Conservation (phyloP, 2,329 filamentous ascomycete species). For the Cercospora sesami region DNA sequence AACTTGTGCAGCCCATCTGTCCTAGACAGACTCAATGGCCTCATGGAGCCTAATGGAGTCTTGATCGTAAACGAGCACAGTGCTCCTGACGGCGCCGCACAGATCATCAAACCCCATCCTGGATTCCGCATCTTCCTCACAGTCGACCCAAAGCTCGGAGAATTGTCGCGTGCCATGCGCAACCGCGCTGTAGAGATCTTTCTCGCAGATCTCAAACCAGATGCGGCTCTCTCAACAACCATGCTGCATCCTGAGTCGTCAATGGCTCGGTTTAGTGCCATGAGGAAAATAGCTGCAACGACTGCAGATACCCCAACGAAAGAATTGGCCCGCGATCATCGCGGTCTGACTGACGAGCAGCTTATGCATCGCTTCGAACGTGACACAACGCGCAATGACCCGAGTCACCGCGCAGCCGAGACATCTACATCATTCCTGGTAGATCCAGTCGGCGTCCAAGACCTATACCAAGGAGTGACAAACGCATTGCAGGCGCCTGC, state of each 20-base stretch:
- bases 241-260: constrained; percentile 34
- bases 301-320: not conserved
- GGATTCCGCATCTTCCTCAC: constrained; percentile 92
- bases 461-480: constrained; percentile 38
- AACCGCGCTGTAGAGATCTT: constrained; percentile 92
- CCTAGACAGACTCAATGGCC: constrained; percentile 87
- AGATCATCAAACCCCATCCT: constrained; percentile 76
- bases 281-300: constrained; percentile 5
- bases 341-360: constrained; percentile 26
- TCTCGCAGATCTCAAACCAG: constrained; percentile 44
- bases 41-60: constrained; percentile 85
- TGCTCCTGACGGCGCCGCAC: constrained; percentile 74
- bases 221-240: constrained; percentile 18
- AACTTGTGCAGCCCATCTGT: constrained; percentile 96
- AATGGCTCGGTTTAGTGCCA: constrained; percentile 31
- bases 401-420: not conserved
- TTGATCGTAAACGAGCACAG: constrained; percentile 93
- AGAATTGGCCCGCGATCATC: constrained; percentile 27
- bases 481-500: constrained; percentile 37
- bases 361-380: constrained; percentile 23
- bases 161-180: constrained; percentile 93
- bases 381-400: not conserved
- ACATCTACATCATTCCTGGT: not conserved
- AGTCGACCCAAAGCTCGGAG: constrained; percentile 86
- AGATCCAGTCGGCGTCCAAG: constrained; percentile 20